phyloP scores from a whole-genome alignment of 371 early-diverging fungal species.

The Rhizopus arrhizus region DNA sequence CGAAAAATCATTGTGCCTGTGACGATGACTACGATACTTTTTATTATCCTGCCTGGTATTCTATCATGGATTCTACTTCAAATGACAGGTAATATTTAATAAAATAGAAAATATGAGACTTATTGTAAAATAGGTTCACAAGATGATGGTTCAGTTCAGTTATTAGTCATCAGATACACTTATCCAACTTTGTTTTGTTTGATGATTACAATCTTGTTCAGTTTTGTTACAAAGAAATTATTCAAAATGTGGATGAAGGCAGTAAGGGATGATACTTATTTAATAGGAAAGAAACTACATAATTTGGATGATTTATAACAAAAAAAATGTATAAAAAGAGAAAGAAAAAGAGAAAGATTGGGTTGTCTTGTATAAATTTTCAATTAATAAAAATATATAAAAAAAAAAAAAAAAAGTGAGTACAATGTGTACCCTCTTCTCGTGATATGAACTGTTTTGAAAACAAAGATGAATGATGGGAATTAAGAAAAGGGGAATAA shows the following conservation, averaged over 20 bases:
- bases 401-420: background rate
- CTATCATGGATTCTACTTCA: constrained; percentile 24
- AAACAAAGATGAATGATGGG: no score
- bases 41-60: constrained; percentile 23
- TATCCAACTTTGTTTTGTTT: constrained; percentile 29
- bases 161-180: constrained; percentile 28
- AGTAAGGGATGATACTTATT: constrained; percentile 70
- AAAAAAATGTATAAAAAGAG: background rate
- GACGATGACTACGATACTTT: constrained; percentile 22
- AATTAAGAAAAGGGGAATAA: no score
- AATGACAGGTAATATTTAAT: constrained; percentile 20
- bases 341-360: no score
- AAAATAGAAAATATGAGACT: background rate
- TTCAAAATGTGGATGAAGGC: constrained; percentile 54
- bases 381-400: no score
- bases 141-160: constrained; percentile 20
- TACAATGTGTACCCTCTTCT: background rate
- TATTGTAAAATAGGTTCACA: constrained; percentile 10
- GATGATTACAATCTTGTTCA: constrained; percentile 4
- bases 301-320: constrained; percentile 30
- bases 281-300: constrained; percentile 67
- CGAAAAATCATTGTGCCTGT: constrained; percentile 39
- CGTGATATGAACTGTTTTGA: background rate
- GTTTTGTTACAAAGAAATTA: constrained; percentile 31
- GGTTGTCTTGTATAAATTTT: no score